Percentiles rank a stretch among this genome's conserved stretches.
These are phyloP conservation scores for Umbellularia californica DNA, from an alignment of 164 flowering plant species.

Conservation along the genomic window DNA sequence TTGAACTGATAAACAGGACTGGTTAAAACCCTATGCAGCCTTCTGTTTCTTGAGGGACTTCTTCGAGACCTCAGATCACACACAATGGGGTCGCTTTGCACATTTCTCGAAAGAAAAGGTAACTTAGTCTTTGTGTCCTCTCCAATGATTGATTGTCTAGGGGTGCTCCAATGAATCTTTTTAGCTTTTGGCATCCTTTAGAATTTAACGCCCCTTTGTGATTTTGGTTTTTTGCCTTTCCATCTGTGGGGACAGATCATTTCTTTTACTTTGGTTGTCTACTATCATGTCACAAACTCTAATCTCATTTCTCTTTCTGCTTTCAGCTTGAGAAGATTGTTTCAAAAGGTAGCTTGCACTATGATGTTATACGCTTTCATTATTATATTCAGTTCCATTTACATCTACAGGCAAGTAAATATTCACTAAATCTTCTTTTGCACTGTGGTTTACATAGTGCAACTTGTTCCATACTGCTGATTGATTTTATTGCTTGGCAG, in stretches of 20 bases:
- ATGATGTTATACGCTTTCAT: constrained; percentile 73
- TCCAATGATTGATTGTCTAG: not conserved
- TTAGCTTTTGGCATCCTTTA: not conserved
- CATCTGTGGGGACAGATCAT: not conserved
- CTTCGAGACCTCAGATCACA: constrained; percentile 94
- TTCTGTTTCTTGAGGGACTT: constrained; percentile 94
- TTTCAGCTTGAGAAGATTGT: constrained; percentile 89
- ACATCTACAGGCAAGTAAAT: constrained; percentile 62
- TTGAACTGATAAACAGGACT: constrained; percentile 50
- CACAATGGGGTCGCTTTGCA: constrained; percentile 95
- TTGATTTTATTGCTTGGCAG: constrained; percentile 30
- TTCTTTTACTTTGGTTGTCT: not conserved
- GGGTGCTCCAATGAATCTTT: not conserved
- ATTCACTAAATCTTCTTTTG: not conserved
- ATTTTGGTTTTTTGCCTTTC: too few relatives aligned
- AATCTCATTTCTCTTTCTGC: constrained; percentile 10
- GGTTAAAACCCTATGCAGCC: constrained; percentile 98
- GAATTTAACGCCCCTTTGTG: not conserved
- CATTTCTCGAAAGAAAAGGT: constrained; percentile 74
- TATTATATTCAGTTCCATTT: constrained; percentile 87
- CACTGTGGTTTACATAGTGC: not conserved
- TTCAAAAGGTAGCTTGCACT: constrained; percentile 70
- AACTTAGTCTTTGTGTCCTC: not conserved
- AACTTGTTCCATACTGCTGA: not conserved
- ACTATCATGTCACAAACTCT: not conserved